phyloP scores from a whole-genome alignment of 1,139 yeast species.

The Geotrichum carabidarum region DNA sequence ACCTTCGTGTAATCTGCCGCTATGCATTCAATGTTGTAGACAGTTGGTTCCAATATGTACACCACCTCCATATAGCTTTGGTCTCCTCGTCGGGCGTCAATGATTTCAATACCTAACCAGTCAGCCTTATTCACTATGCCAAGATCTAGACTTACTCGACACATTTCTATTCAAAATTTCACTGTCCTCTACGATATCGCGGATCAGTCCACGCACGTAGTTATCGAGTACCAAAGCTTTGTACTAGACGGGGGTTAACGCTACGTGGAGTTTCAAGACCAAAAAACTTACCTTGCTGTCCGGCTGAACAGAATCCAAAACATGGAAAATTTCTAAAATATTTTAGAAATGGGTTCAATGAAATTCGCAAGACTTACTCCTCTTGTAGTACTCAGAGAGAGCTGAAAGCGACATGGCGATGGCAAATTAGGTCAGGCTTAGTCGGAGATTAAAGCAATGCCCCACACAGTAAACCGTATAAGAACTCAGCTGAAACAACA shows the following conservation, averaged over 20 bases:
- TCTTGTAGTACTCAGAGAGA: constrained; percentile 16
- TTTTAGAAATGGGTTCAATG: background rate
- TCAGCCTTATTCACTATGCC: background rate
- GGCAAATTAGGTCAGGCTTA: background rate
- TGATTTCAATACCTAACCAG: constrained; percentile 46
- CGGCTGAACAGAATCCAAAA: constrained; percentile 37
- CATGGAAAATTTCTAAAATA: constrained; percentile 20
- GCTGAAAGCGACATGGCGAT: constrained; percentile 16
- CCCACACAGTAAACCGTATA: no score
- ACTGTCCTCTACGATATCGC: constrained; percentile 35
- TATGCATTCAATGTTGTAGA: constrained; percentile 53
- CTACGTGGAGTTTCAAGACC: background rate
- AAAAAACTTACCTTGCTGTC: constrained; percentile 27
- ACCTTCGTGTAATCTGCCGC: constrained; percentile 51
- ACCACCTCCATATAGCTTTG: constrained; percentile 54
- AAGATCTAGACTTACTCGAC: constrained; percentile 28
- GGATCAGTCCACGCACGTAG: constrained; percentile 35
- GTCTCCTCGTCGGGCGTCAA: constrained; percentile 49
- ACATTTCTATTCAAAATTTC: constrained; percentile 41
- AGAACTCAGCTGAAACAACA: no score
- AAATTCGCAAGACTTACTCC: background rate
- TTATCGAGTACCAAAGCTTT: constrained; percentile 43
- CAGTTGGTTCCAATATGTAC: constrained; percentile 53
- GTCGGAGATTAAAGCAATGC: no score
- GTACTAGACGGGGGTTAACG: constrained; percentile 29